Evolutionary conservation across 768 basidiomycete species (phyloP), one percentile per base, ranked within the genome.

Genomic region (Rhizopogon roseolus): DNA sequence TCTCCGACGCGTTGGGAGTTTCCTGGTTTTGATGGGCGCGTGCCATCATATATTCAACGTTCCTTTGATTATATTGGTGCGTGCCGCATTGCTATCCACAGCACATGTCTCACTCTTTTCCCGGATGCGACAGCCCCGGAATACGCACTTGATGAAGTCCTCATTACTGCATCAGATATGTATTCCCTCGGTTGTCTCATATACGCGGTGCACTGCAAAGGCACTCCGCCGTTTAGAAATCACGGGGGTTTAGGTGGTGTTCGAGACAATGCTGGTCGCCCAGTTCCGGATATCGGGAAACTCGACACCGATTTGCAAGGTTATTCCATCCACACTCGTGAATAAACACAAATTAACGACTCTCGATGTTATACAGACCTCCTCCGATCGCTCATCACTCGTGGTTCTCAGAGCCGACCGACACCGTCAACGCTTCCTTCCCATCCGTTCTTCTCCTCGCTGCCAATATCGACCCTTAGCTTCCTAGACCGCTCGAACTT

Each of bases 401-500:
- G 93, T 49, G 83, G 88, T 58, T 80, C 88, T 28, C 77, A 78
- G 39, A 77, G 74, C 43, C 76, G 97, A 37, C 87, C 93, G 22
- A 84, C 86, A 0, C 90, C 96, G 6, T 75, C 82, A 3, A 83
- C 88, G 3, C 80, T 98, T 25, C 88, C 93, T 4, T 81, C 87
- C 0, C 86, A 93, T 63, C 66, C 93, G 0, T 98, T 95, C 76
- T 98, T 99, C 73, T 95, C 92, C 1, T 96, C 93, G 4, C 76
- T 98, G 10, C 92, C 96, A 6, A 94, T 98, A 22, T 95, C 92
- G 2, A 98, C 96, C 0, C 79, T 99, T 32, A 94, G 93, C 64
- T 99, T 98, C 72, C 75, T 99, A 51, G 96, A 98, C 63, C 85
- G 96, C 13, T 91, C 95, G 4, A 96, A 88, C 54, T 99, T 98